Evolutionary conservation across 1,284 basidiomycete genomes (phyloP).

Genomic region (Termitomyces sp.): DNA sequence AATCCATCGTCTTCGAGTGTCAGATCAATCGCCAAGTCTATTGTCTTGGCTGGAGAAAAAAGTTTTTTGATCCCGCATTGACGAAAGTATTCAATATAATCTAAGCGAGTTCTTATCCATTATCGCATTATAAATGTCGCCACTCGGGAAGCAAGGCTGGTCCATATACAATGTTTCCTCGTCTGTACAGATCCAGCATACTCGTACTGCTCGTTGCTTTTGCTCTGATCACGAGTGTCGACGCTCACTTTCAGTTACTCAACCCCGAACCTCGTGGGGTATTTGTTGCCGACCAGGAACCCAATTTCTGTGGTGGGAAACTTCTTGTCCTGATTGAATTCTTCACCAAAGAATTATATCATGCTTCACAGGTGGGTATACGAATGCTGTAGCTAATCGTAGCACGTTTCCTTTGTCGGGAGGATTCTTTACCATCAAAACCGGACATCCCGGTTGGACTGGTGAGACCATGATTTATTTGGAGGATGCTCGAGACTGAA

Average conservation of each 20-base stretch:
- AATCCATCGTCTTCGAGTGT: neutral
- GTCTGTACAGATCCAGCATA: neutral
- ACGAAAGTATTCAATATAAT: slow-evolving; percentile 29
- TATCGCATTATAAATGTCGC: neutral
- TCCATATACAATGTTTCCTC: neutral
- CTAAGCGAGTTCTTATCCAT: neutral
- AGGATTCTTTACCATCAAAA: slow-evolving; percentile 38
- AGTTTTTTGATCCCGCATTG: slow-evolving; percentile 1
- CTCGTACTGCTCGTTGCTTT: slow-evolving; percentile 16
- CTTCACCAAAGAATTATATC: neutral
- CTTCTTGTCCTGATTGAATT: neutral
- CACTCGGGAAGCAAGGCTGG: neutral
- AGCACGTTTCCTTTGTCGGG: slow-evolving; percentile 52
- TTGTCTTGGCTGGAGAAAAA: slow-evolving; percentile 1
- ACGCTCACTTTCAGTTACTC: slow-evolving; percentile 58
- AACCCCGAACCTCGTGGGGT: slow-evolving; percentile 54
- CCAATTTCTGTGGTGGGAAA: slow-evolving; percentile 44
- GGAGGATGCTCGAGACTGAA: neutral
- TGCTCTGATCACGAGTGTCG: slow-evolving; percentile 30
- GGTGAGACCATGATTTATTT: slow-evolving; percentile 23
- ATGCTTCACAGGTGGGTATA: slow-evolving; percentile 41
- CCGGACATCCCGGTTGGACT: slow-evolving; percentile 37
- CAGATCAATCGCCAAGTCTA: neutral
- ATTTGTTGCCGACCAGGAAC: slow-evolving; percentile 48
- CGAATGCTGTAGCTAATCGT: slow-evolving; percentile 37